Percentiles rank a stretch among this genome's conserved stretches.
Evolutionary conservation across 169 alveolate genomes (phyloP).

Genomic region (Perkinsus chesapeaki): DNA sequence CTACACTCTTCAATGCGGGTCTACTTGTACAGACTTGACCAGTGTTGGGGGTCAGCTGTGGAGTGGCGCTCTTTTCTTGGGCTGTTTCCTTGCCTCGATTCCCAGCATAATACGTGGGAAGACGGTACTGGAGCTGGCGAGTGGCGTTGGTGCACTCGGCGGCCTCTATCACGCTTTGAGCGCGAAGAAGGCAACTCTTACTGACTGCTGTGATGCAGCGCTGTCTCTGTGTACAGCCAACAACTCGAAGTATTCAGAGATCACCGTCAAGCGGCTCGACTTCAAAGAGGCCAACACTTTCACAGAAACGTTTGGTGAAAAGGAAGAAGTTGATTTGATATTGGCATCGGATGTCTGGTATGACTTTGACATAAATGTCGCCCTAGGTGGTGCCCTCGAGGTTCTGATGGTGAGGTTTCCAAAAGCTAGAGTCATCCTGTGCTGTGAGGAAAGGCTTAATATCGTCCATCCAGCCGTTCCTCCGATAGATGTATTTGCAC

Average conservation of each 20-base stretch:
- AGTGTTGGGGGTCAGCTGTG: neutral
- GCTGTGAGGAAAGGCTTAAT: neutral
- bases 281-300: neutral
- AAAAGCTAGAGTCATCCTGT: neutral
- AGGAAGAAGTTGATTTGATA: neutral
- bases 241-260: neutral
- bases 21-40: neutral
- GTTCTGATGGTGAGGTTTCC: neutral
- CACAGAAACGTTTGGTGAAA: neutral
- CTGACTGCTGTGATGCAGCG: neutral
- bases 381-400: neutral
- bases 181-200: neutral
- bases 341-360: neutral
- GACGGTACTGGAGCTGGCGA: neutral
- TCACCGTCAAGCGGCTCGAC: neutral
- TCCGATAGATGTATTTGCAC: neutral
- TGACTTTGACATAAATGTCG: neutral
- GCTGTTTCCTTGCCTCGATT: neutral
- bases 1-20: neutral
- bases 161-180: neutral
- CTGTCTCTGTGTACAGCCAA: neutral
- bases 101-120: neutral
- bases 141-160: neutral
- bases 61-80: neutral
- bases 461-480: neutral